phyloP scores from a whole-genome alignment of 2,329 filamentous ascomycete genomes.

The Colletotrichum truncatum region DNA sequence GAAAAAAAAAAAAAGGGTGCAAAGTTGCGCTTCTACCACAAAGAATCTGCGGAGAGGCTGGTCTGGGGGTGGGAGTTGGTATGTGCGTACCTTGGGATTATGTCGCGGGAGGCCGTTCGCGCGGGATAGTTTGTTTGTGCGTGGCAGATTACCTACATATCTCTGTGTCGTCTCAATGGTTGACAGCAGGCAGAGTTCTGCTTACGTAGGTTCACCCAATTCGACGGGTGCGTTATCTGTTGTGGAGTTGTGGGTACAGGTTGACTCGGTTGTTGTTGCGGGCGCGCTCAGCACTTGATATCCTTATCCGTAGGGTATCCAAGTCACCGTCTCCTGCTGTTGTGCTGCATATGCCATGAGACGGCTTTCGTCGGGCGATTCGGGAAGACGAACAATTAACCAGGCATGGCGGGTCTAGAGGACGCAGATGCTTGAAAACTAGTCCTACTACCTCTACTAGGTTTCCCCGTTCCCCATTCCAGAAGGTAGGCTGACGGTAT shows the following conservation, averaged over 20 bases:
- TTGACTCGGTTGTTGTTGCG: background rate
- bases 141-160: conserved; percentile 1
- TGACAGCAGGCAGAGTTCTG: background rate
- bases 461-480: background rate
- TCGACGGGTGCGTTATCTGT: background rate
- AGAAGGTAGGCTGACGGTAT: background rate
- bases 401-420: background rate
- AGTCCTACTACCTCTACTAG: background rate
- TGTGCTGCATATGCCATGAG: background rate
- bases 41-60: conserved; percentile 4
- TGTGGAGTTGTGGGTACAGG: background rate
- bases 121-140: background rate
- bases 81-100: conserved; percentile 1
- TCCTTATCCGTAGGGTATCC: background rate
- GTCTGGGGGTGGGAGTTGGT: background rate
- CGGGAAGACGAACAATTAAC: background rate
- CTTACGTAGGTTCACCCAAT: conserved; percentile 7
- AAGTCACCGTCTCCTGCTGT: background rate
- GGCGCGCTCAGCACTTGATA: background rate
- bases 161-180: background rate
- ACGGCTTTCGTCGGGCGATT: background rate
- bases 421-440: background rate
- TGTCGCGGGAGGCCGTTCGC: background rate
- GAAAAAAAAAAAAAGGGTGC: background rate
- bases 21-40: background rate